Base-by-base conservation (phyloP, 306 rosid species). In the Vicia sativa region DNA sequence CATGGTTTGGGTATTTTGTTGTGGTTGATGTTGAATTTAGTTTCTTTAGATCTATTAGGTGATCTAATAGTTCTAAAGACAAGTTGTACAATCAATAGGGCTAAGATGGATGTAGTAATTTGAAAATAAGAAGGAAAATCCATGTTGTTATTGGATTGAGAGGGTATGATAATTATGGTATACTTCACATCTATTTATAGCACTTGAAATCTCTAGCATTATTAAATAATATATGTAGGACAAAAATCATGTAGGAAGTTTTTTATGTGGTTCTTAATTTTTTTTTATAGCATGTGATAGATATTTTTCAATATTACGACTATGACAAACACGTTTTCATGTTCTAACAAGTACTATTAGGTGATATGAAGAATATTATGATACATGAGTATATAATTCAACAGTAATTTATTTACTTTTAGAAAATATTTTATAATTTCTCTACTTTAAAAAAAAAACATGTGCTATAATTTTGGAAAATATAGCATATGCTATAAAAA, bases 1-100 rank as follows among this genome's bases (percentile, higher is more conserved):
- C 5, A 3, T 11, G 80, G 69, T 46, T 83, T 74, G 0, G 85
- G 87, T 3, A 59, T 39, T 72, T 54, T 62, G 50, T 26, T 14
- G 1, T 16, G 6, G 11, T 55, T 49, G 15, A 10, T 26, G 34
- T 0, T 70, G 0, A 74, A 28, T 37, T 50, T 68, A 1, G 15
- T 16, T n/a, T 4, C 0, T 13, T 42, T 76, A 9, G 63, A 46
- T 41, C 46, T 28, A 67, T 45, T 26, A 6, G 5, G 16, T 18
- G 53, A 56, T 23, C 7, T 58, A 28, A 62, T 38, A 62, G 31
- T 63, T 29, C 34, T 14, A 19, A 68, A 16, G 23, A 69, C n/a
- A 11, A 0, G 21, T 26, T n/a, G n/a, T 13, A 10, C 25, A 29
- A 76, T 21, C 1, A 62, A 62, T 2, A 76, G 16, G 67, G 70